These are phyloP conservation scores for Ophiostoma novo-ulmi DNA, from an alignment of 2,329 filamentous ascomycete genomes.

Conservation along the genomic window DNA sequence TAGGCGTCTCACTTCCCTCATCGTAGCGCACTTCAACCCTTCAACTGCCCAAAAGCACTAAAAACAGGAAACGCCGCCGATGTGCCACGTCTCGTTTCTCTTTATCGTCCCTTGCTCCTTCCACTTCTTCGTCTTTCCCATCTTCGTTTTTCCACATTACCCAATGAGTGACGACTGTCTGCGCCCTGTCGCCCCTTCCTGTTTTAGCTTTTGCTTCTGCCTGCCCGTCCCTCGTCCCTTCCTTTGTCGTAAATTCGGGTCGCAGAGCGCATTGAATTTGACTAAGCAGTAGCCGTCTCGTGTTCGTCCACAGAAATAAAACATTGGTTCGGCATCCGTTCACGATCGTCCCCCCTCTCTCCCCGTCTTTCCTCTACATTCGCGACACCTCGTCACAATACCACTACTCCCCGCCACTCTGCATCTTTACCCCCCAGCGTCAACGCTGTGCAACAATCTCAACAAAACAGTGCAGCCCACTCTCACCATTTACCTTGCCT, in stretches of 20 bases:
- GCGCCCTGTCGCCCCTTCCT: constrained; percentile 3
- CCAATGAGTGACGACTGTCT: not conserved
- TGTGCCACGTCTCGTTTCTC: constrained; percentile 6
- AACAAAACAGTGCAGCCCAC: constrained; percentile 4
- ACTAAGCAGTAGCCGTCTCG: constrained; percentile 3
- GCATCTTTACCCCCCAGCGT: constrained; percentile 9
- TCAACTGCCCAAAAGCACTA: not conserved
- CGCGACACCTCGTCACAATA: constrained; percentile 6
- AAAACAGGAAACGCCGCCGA: not conserved
- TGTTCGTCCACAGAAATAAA: not conserved
- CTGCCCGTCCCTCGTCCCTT: not conserved
- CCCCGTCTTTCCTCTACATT: not conserved
- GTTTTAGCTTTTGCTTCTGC: not conserved
- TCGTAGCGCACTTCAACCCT: not conserved
- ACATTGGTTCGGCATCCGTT: not conserved
- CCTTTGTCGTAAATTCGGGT: not conserved
- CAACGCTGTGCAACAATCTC: constrained; percentile 12
- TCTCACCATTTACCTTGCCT: not conserved
- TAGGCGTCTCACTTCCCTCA: not conserved
- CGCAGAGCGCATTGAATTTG: not conserved
- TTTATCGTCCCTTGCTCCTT: not conserved
- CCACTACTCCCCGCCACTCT: not conserved
- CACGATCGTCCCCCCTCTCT: constrained; percentile 10
- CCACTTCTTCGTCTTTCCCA: not conserved
- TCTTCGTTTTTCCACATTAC: constrained; percentile 6